Conservation (phyloP, 129 eudicot species). For the Glebionis coronaria region DNA sequence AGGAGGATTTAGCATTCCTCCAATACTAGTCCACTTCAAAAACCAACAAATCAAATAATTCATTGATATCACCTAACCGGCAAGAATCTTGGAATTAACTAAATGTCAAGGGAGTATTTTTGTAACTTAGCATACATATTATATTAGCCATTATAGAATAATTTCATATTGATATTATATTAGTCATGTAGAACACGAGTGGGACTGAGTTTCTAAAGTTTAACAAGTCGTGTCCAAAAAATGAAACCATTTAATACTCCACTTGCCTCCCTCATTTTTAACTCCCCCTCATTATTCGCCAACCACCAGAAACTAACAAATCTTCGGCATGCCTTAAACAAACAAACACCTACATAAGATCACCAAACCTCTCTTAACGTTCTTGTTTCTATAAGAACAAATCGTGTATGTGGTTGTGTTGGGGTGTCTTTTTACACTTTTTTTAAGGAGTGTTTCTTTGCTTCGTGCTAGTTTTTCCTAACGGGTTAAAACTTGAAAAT, state of each 20-base stretch:
- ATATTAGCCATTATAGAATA: too few species aligned
- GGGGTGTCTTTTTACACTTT: too few species aligned
- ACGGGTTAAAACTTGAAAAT: neutral
- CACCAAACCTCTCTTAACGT: neutral
- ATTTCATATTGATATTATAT: neutral
- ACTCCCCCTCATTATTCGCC: conserved; percentile 19
- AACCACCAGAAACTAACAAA: conserved; percentile 17
- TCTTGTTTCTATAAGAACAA: neutral
- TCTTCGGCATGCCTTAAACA: neutral
- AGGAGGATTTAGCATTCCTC: too few species aligned
- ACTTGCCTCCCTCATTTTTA: neutral
- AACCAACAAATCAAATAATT: too few species aligned
- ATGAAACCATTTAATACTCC: conserved; percentile 33
- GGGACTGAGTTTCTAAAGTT: conserved; percentile 38
- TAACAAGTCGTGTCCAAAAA: conserved; percentile 24
- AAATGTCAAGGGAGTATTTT: neutral
- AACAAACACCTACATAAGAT: conserved; percentile 13
- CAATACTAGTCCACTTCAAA: too few species aligned
- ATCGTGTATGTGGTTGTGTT: too few species aligned
- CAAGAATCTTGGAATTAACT: conserved; percentile 7
- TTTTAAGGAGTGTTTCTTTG: too few species aligned
- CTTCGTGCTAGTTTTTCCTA: too few species aligned
- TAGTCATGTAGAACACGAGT: conserved; percentile 27
- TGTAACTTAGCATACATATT: neutral
- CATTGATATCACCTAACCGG: neutral